Evolutionary conservation across 306 rosid genomes (phyloP).

Genomic region (Astragalus glycyphyllos): DNA sequence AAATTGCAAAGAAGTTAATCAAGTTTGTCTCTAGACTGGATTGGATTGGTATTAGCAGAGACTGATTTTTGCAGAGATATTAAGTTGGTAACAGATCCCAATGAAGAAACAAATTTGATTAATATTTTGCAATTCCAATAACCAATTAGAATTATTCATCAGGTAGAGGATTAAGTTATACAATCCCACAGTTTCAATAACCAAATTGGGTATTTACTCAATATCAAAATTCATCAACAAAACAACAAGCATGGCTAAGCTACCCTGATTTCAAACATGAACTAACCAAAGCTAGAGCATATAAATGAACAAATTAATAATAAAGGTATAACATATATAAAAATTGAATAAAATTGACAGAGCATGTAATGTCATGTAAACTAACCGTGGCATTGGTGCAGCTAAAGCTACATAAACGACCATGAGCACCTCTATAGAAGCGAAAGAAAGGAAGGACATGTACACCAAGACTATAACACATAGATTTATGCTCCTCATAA

Average conservation of each 20-base stretch:
- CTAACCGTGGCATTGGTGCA: slow-evolving; percentile 95
- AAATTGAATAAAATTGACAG: slow-evolving; percentile 1
- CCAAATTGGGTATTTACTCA: too few species aligned
- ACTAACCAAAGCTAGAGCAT: slow-evolving; percentile 32
- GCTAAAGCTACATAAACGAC: slow-evolving; percentile 91
- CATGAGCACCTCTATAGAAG: slow-evolving; percentile 89
- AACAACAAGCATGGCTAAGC: background rate
- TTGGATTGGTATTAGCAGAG: too few species aligned
- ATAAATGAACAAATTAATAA: slow-evolving; percentile 5
- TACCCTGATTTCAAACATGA: slow-evolving; percentile 15
- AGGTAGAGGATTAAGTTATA: too few species aligned
- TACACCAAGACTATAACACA: slow-evolving; percentile 88
- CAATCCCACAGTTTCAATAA: too few species aligned
- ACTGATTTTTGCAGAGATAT: too few species aligned
- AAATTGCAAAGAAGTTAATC: too few species aligned
- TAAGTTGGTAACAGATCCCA: too few species aligned
- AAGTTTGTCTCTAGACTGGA: too few species aligned
- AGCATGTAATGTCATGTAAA: slow-evolving; percentile 37
- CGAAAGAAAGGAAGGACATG: slow-evolving; percentile 94
- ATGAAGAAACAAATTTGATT: too few species aligned
- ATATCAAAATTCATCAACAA: background rate
- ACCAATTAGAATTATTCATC: too few species aligned
- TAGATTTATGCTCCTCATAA: slow-evolving; percentile 81
- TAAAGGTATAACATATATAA: background rate
- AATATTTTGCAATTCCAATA: too few species aligned